Evolutionary conservation across 2,329 filamentous ascomycete species (phyloP), one percentile per base, ranked within the genome.

Genomic region (Raffaelea deltoideospora): DNA sequence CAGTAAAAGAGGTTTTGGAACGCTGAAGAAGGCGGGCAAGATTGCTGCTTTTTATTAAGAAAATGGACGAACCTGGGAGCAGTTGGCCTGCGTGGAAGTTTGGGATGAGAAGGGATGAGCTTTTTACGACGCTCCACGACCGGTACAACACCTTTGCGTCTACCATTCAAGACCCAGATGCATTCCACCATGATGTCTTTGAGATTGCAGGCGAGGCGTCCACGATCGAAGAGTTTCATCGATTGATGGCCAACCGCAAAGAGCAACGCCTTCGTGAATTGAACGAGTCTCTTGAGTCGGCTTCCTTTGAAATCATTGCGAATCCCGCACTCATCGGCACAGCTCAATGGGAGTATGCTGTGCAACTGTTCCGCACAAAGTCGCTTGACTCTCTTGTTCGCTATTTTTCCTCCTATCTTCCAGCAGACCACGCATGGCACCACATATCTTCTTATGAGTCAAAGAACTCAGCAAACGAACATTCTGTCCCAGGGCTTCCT

Each of bases 71-170:
- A 38, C 61, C 60, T 23, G 59, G 53, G 45, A 59, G 54, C 50
- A 57, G 61, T 46, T 75, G 70, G 70, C 70, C 70, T 31, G 63
- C 65, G 47, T 75, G 70, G 69, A 74, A 74, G 53, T 75, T 74
- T 58, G 69, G 68, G 49, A 64, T 74, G 63, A 72, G 69, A 60
- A 63, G 63, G 50, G 63, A 65, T 39, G 69, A 72, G 48, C 65
- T 74, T 53, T 65, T 65, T 50, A 67, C 64, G 37, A 68, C 63
- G 36, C 63, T 75, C 11, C 67, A 74, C 47, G 65, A 72, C 44
- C 64, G 67, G 50, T 75, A 72, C 56, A 75, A 75, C 54, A 74
- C 70, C 33, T 56, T 73, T 37, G 55, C 64, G 35, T 65, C 65
- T 35, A 57, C 63, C 32, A 64, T 75, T 22, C 69, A 72, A 48